Percentiles rank a stretch among this genome's conserved stretches.
phyloP scores from a whole-genome alignment of 495 filamentous ascomycete genomes.

The Penicillium canescens region DNA sequence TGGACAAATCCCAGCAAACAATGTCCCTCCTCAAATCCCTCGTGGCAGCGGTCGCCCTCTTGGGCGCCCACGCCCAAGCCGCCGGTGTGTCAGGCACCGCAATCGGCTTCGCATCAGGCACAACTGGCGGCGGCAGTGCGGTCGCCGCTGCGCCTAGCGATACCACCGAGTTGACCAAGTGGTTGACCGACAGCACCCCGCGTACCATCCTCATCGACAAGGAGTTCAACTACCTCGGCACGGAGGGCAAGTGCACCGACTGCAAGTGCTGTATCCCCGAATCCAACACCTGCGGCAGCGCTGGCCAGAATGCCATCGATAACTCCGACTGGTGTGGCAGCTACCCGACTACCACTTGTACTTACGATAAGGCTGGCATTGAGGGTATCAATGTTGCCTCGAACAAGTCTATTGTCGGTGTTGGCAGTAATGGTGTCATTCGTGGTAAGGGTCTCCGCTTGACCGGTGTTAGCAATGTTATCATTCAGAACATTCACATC shows the following conservation, averaged over 20 bases:
- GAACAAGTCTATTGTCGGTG: slow-evolving; percentile 41
- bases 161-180: slow-evolving; percentile 34
- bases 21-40: slow-evolving; percentile 26
- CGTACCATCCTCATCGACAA: slow-evolving; percentile 51
- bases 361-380: slow-evolving; percentile 40
- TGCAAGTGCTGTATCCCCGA: slow-evolving; percentile 34
- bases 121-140: slow-evolving; percentile 52
- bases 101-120: slow-evolving; percentile 47
- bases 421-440: slow-evolving; percentile 37
- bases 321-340: slow-evolving; percentile 31
- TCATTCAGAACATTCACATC: slow-evolving; percentile 47
- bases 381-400: slow-evolving; percentile 35
- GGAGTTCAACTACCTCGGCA: slow-evolving; percentile 47
- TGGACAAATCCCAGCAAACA: neutral
- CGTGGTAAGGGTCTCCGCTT: slow-evolving; percentile 41
- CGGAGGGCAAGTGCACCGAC: slow-evolving; percentile 38
- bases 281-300: slow-evolving; percentile 25
- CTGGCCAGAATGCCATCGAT: slow-evolving; percentile 32
- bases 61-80: slow-evolving; percentile 21
- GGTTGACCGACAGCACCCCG: slow-evolving; percentile 38
- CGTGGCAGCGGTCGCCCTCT: slow-evolving; percentile 18
- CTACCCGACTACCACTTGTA: slow-evolving; percentile 27
- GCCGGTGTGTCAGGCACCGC: slow-evolving; percentile 38
- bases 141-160: slow-evolving; percentile 42
- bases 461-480: slow-evolving; percentile 42